Percentiles rank a stretch among this genome's conserved stretches.
Conservation (phyloP, 441 rosid species). For the Sinapis alba region DNA sequence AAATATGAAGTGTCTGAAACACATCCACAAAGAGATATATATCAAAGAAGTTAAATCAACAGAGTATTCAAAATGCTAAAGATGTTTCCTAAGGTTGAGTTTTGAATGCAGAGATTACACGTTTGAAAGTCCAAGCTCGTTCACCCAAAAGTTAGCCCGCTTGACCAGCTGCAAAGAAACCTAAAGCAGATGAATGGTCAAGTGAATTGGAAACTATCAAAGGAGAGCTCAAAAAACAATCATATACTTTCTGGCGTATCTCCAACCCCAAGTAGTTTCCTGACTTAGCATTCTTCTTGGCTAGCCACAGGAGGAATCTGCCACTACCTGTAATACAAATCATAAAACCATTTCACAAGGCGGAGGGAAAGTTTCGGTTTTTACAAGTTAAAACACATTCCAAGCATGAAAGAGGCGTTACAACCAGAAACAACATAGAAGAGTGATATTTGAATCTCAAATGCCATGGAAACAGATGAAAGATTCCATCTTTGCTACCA, state of each 20-base stretch:
- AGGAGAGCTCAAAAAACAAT: conserved; percentile 37
- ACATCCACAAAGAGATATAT: conserved; percentile 15
- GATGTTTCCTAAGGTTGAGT: neutral
- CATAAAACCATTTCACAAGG: conserved; percentile 9
- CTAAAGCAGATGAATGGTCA: conserved; percentile 16
- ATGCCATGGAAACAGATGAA: neutral
- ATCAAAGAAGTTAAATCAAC: conserved; percentile 12
- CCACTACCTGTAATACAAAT: conserved; percentile 71
- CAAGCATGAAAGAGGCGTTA: neutral
- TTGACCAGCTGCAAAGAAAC: conserved; percentile 66
- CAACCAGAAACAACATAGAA: neutral
- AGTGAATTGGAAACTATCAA: conserved; percentile 36
- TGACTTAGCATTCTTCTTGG: conserved; percentile 53
- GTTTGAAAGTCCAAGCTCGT: conserved; percentile 74
- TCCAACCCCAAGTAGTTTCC: conserved; percentile 89
- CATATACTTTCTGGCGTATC: conserved; percentile 74
- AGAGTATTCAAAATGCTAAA: neutral
- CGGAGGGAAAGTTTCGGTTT: neutral
- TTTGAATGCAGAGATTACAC: conserved; percentile 49
- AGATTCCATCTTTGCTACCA: neutral
- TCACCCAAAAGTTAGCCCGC: conserved; percentile 81
- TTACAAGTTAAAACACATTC: neutral
- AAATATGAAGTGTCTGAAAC: conserved; percentile 72
- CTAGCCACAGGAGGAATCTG: conserved; percentile 90
- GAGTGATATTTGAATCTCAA: neutral